A percentile compares a stretch with the other conserved stretches of the same genome.
phyloP scores from a whole-genome alignment of 352 stramenopile genomes.

The Phytopythium chamaehyphon region DNA sequence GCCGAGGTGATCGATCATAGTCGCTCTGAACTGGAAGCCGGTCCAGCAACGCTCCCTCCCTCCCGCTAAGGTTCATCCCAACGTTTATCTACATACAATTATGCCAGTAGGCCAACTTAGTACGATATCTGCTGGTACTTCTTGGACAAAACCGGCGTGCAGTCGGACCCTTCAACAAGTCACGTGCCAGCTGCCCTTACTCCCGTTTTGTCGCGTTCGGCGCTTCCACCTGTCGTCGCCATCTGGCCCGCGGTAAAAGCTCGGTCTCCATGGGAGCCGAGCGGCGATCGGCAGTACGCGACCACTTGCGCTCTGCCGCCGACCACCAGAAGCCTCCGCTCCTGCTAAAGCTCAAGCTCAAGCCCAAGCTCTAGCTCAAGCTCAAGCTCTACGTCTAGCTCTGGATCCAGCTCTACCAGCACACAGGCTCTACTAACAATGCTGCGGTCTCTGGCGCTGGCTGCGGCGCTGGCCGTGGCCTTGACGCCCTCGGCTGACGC shows the following conservation, averaged over 20 bases:
- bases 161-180: too few species aligned
- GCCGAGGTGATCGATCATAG: too few species aligned
- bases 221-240: neutral
- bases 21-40: neutral
- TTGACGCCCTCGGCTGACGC: conserved; percentile 12
- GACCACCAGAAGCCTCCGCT: too few species aligned
- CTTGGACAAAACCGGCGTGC: too few species aligned
- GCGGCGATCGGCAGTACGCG: neutral
- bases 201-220: too few species aligned
- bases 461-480: conserved; percentile 6
- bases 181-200: too few species aligned
- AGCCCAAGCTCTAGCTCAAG: too few species aligned
- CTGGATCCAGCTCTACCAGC: neutral
- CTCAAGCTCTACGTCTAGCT: too few species aligned
- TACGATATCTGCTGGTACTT: too few species aligned
- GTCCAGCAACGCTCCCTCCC: neutral
- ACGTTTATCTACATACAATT: neutral
- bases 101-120: too few species aligned
- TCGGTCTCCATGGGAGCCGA: neutral
- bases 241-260: conserved; percentile 6
- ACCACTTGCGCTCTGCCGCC: too few species aligned
- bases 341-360: too few species aligned
- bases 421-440: neutral
- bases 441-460: conserved; percentile 3
- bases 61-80: neutral